These are phyloP conservation scores for Xylariomycetidae sp. DNA, from an alignment of 2,329 filamentous ascomycete species.

Conservation along the genomic window DNA sequence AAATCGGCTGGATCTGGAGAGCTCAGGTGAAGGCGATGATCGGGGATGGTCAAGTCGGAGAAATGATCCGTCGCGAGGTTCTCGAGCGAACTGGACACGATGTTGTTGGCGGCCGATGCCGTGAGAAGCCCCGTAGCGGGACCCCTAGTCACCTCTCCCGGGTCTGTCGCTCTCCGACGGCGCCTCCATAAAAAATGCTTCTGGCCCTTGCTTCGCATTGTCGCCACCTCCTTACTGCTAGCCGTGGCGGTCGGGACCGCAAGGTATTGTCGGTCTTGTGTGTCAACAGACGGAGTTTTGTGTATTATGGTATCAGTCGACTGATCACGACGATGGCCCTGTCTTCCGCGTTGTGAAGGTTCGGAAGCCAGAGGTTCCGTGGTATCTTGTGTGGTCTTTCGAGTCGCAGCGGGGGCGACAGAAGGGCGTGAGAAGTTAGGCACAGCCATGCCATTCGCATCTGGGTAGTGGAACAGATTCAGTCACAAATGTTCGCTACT, in stretches of 20 bases:
- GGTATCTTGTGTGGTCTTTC: no score
- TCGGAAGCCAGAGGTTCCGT: no score
- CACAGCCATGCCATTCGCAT: constrained; percentile 5
- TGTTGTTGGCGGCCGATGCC: constrained; percentile 12
- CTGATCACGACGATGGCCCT: constrained; percentile 4
- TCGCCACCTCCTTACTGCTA: no score
- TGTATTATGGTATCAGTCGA: constrained; percentile 25
- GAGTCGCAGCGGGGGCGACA: no score
- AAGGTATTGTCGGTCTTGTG: no score
- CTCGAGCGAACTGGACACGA: constrained; percentile 8
- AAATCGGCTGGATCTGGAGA: constrained; percentile 10
- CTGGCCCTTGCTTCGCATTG: constrained; percentile 13
- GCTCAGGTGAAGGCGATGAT: constrained; percentile 19
- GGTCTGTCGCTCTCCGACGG: constrained; percentile 20
- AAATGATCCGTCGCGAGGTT: constrained; percentile 15
- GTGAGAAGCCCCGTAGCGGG: constrained; percentile 8
- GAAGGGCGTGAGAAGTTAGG: constrained; percentile 17
- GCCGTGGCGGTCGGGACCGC: no score
- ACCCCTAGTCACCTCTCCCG: constrained; percentile 13
- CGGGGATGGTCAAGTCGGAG: constrained; percentile 21
- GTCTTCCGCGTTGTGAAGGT: no score
- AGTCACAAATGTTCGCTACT: constrained; percentile 1
- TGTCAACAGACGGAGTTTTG: constrained; percentile 12
- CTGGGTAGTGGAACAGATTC: constrained; percentile 9
- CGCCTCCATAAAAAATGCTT: constrained; percentile 28